Conservation (phyloP, 148 eudicot species). For the Polygonum maritimum region DNA sequence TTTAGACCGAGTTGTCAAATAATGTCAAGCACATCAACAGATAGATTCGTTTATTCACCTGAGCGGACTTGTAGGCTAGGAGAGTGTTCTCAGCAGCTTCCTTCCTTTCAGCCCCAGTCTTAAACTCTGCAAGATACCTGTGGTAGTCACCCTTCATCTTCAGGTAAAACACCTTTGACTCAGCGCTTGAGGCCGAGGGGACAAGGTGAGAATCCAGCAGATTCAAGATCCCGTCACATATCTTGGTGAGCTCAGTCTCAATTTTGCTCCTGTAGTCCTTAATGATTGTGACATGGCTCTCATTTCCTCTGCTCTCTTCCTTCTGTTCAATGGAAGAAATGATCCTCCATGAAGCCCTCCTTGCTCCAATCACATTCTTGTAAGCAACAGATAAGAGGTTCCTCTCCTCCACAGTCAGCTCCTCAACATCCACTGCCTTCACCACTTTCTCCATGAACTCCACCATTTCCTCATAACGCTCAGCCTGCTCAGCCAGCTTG, state of each 20-base stretch:
- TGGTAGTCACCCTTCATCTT: constrained; percentile 37
- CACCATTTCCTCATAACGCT: constrained; percentile 39
- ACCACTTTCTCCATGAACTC: constrained; percentile 39
- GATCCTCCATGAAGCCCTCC: constrained; percentile 30
- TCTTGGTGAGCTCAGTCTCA: constrained; percentile 33
- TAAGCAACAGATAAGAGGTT: constrained; percentile 39
- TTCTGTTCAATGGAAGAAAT: constrained; percentile 32
- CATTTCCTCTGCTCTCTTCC: constrained; percentile 35
- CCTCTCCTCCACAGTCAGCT: constrained; percentile 37
- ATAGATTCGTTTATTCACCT: constrained; percentile 11
- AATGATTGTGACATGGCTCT: constrained; percentile 27
- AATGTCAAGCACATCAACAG: background rate
- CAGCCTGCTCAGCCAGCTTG: constrained; percentile 38
- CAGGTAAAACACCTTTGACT: constrained; percentile 37
- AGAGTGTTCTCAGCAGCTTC: constrained; percentile 36
- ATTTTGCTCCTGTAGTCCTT: constrained; percentile 34
- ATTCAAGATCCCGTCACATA: constrained; percentile 32
- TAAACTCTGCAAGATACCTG: constrained; percentile 28
- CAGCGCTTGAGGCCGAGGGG: constrained; percentile 27
- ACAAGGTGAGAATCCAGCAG: constrained; percentile 32
- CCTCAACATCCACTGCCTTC: constrained; percentile 22
- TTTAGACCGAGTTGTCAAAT: background rate
- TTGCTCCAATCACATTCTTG: constrained; percentile 37
- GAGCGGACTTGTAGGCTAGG: constrained; percentile 33
- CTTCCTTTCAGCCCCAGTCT: constrained; percentile 34